Evolutionary conservation across 1,284 basidiomycete genomes (phyloP), one percentile per base, ranked within the genome.

Genomic region (Cryptococcus floricola): DNA sequence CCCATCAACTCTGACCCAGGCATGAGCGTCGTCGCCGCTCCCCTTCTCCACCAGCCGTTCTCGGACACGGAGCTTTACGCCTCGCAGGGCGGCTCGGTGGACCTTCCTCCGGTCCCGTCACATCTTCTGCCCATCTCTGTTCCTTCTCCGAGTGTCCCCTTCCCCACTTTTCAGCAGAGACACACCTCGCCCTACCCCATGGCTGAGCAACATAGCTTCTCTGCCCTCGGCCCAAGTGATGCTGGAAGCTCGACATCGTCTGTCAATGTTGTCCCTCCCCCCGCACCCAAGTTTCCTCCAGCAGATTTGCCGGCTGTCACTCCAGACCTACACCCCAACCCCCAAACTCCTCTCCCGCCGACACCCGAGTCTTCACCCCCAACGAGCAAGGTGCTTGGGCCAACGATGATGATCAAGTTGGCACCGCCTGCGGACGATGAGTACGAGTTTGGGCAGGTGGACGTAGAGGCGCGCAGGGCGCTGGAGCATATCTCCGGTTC

Each of bases 351-450:
- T 25, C 44, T 71, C 14, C 69, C 69, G 3, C 67, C 64, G 0
- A 71, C 67, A 2, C 67, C 69, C 8, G 67, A 71, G 25, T 62
- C 67, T 1, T 71, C 69, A 10, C 67, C 65, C 12, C 66, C 66
- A 19, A 18, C 16, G 13, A 60, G 55, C 45, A 67, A 68, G 48
- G 48, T 63, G 3, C 57, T 65, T 23, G 62, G 65, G 34, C 63
- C 68, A 0, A 60, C 63, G 14, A 60, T 65, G 53, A 67, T 69
- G 64, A 60, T 67, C 53, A 63, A 66, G 37, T 57, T 69, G n/a
- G 67, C 69, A 3, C 64, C 66, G 18, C 66, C 67, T 3, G 63
- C 67, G 13, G 64, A 62, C 25, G 61, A 68, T 23, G 50, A 44
- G 8, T 55, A 57, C 48, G 44, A 48, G 50, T 62, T 65, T 56